Evolutionary conservation across 2,329 filamentous ascomycete genomes (phyloP).

Genomic region (Nemania sp.): DNA sequence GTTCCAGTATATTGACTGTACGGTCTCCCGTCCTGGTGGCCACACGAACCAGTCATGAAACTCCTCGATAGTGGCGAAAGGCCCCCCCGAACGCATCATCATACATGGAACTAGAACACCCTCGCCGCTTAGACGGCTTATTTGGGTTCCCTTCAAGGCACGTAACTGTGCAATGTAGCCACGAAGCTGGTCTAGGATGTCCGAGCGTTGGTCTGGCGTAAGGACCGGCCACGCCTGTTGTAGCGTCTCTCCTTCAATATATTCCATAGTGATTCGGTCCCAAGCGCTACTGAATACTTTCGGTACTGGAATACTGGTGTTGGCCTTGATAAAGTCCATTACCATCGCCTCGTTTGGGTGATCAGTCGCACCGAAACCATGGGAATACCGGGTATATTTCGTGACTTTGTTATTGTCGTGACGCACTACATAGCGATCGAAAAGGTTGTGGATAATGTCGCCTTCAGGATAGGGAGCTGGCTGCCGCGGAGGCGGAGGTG

Average conservation of each 20-base stretch:
- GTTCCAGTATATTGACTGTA: constrained; percentile 26
- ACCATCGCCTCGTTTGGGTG: constrained; percentile 27
- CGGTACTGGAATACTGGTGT: constrained; percentile 27
- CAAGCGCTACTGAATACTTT: constrained; percentile 24
- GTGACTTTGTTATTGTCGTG: constrained; percentile 24
- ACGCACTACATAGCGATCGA: constrained; percentile 20
- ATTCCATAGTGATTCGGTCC: constrained; percentile 29
- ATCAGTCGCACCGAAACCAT: constrained; percentile 21
- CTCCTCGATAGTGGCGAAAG: constrained; percentile 19
- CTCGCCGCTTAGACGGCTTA: constrained; percentile 19
- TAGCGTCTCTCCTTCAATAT: constrained; percentile 23
- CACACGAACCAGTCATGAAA: constrained; percentile 25
- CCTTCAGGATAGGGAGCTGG: constrained; percentile 25
- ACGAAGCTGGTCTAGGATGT: constrained; percentile 25
- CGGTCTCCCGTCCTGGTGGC: neutral
- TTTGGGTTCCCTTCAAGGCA: constrained; percentile 20
- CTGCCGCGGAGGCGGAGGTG: constrained; percentile 25
- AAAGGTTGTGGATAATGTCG: constrained; percentile 17
- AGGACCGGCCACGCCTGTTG: constrained; percentile 25
- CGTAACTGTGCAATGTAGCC: constrained; percentile 28
- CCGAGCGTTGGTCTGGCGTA: constrained; percentile 17
- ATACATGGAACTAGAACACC: constrained; percentile 21
- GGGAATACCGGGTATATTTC: constrained; percentile 21
- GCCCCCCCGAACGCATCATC: constrained; percentile 20
- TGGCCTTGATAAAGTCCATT: constrained; percentile 22